A percentile compares a stretch with the other conserved stretches of the same genome.
These are phyloP conservation scores for Poa pratensis DNA, from an alignment of 176 grass and related monocot species.

Conservation along the genomic window DNA sequence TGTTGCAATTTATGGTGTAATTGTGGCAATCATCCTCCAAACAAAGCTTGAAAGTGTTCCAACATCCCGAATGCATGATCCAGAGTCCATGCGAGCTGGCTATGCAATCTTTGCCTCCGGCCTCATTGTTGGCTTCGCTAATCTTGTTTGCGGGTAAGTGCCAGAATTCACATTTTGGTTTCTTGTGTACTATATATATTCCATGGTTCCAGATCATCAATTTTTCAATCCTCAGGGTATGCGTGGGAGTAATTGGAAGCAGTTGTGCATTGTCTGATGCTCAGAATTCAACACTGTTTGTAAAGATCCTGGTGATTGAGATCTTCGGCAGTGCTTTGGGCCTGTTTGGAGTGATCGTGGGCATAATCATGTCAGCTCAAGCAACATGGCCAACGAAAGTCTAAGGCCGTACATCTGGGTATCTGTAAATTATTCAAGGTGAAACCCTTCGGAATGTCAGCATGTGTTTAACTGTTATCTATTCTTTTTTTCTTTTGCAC, in stretches of 20 bases:
- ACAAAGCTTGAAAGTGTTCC: constrained; percentile 97
- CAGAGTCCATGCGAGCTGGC: constrained; percentile 93
- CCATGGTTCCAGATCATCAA: constrained; percentile 11
- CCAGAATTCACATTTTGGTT: constrained; percentile 20
- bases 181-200: constrained; percentile 19
- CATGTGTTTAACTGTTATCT: constrained; percentile 30
- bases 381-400: constrained; percentile 82
- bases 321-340: constrained; percentile 98
- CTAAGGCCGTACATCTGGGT: constrained; percentile 8
- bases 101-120: constrained; percentile 98
- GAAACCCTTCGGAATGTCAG: constrained; percentile 33
- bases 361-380: constrained; percentile 99
- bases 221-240: constrained; percentile 60
- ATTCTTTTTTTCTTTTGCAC: not conserved
- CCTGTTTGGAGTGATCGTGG: constrained; percentile 94
- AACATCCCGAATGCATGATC: constrained; percentile 57
- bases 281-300: constrained; percentile 96
- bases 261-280: constrained; percentile 96
- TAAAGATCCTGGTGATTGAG: constrained; percentile 97
- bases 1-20: constrained; percentile 98
- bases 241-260: constrained; percentile 97
- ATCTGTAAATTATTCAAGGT: constrained; percentile 53
- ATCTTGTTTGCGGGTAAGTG: constrained; percentile 90
- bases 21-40: constrained; percentile 97
- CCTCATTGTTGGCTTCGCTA: constrained; percentile 94